Conservation (phyloP, 1,139 yeast species). For the Yamadazyma friedrichii region DNA sequence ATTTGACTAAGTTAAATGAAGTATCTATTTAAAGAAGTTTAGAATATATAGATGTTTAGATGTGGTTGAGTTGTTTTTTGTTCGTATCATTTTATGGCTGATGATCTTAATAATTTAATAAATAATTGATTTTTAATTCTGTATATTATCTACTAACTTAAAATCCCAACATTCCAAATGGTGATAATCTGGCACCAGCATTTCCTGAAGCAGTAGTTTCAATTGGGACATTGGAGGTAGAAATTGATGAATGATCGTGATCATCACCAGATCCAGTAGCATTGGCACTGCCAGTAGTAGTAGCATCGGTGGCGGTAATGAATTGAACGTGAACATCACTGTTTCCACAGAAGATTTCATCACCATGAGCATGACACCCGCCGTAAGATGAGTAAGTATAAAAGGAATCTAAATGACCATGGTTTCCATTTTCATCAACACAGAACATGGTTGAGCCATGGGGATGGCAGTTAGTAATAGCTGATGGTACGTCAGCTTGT, state of each 20-base stretch:
- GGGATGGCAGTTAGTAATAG: slow-evolving; percentile 24
- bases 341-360: slow-evolving; percentile 22
- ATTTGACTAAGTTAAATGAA: slow-evolving; percentile 18
- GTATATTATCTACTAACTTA: background rate
- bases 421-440: slow-evolving; percentile 24
- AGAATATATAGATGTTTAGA: background rate
- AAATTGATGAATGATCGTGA: background rate
- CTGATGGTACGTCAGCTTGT: background rate
- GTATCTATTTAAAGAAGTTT: background rate
- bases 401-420: slow-evolving; percentile 28
- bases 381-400: slow-evolving; percentile 23
- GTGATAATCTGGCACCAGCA: background rate
- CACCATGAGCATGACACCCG: slow-evolving; percentile 29
- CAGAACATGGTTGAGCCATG: slow-evolving; percentile 27
- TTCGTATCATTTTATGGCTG: no score
- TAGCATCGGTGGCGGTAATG: background rate
- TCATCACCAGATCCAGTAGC: background rate
- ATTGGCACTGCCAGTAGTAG: background rate
- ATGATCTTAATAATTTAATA: no score
- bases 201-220: background rate
- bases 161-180: background rate
- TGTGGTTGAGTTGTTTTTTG: background rate
- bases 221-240: background rate
- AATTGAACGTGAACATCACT: slow-evolving; percentile 14
- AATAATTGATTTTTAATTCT: no score